A percentile compares a stretch with the other conserved stretches of the same genome.
phyloP scores from a whole-genome alignment of 139 green algal species.

The Chlorella sp. region DNA sequence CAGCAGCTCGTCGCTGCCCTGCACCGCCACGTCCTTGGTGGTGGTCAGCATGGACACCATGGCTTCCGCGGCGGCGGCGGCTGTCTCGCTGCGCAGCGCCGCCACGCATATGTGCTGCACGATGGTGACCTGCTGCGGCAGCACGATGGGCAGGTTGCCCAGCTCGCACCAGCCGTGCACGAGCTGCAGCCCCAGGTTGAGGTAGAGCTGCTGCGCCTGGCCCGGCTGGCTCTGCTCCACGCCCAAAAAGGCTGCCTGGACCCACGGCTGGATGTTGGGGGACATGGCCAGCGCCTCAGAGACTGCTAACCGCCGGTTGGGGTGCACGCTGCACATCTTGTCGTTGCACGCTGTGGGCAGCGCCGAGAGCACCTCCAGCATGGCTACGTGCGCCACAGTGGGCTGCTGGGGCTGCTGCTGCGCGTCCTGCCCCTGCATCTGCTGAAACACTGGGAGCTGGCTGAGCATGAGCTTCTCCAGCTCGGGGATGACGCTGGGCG shows the following conservation, averaged over 20 bases:
- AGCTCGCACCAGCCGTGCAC: conserved; percentile 25
- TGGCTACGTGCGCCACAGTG: neutral
- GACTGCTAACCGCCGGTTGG: conserved; percentile 15
- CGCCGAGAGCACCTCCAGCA: conserved; percentile 23
- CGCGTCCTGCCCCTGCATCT: too few species aligned
- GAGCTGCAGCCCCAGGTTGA: conserved; percentile 15
- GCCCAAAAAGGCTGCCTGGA: conserved; percentile 1
- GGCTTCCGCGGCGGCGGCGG: conserved; percentile 17
- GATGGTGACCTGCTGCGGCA: conserved; percentile 4
- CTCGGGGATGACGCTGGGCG: conserved; percentile 15
- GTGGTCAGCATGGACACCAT: conserved; percentile 21
- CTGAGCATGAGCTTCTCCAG: conserved; percentile 20
- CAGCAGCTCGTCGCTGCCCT: conserved; percentile 5
- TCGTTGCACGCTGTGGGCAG: conserved; percentile 16
- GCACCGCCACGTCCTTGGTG: conserved; percentile 1
- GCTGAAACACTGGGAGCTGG: conserved; percentile 3
- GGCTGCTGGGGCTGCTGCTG: neutral
- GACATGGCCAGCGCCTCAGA: conserved; percentile 2
- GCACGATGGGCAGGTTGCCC: neutral
- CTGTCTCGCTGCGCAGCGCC: neutral
- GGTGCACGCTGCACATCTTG: conserved; percentile 12
- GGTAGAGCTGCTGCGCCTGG: neutral
- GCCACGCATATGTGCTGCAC: conserved; percentile 11
- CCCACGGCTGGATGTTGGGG: neutral
- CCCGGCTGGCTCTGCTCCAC: neutral